These are phyloP conservation scores for Pugionium cornutum DNA, from an alignment of 345 rosid species.

Conservation along the genomic window DNA sequence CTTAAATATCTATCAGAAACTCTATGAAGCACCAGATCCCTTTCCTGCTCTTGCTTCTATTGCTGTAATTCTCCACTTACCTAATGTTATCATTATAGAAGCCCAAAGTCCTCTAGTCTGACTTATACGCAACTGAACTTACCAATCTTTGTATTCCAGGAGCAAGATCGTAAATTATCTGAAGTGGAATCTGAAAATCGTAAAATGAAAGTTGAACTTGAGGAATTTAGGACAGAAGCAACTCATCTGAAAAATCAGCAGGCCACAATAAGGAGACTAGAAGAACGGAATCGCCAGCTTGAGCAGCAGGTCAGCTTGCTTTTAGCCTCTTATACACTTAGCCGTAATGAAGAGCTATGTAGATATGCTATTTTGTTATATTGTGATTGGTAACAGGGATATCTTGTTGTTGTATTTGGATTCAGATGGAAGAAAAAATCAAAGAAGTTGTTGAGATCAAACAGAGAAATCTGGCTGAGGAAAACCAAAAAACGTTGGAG, in stretches of 20 bases:
- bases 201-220: constrained; percentile 97
- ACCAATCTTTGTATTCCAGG: constrained; percentile 50
- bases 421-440: constrained; percentile 98
- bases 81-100: constrained; percentile 1
- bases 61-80: constrained; percentile 62
- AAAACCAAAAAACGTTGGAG: constrained; percentile 94
- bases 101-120: background rate
- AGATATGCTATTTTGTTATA: constrained; percentile 17
- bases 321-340: constrained; percentile 9
- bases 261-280: constrained; percentile 97
- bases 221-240: constrained; percentile 93
- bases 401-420: constrained; percentile 16
- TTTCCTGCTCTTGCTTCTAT: constrained; percentile 89
- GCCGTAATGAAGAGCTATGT: constrained; percentile 7
- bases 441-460: constrained; percentile 98
- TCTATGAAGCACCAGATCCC: constrained; percentile 99
- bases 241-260: constrained; percentile 97
- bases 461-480: constrained; percentile 95
- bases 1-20: constrained; percentile 32
- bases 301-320: constrained; percentile 81
- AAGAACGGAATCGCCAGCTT: constrained; percentile 94
- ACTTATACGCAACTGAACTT: constrained; percentile 9
- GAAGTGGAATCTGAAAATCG: constrained; percentile 92
- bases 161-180: constrained; percentile 81
- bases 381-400: background rate